Evolutionary conservation across 495 filamentous ascomycete species (phyloP).

Genomic region (Talaromyces borbonicus): DNA sequence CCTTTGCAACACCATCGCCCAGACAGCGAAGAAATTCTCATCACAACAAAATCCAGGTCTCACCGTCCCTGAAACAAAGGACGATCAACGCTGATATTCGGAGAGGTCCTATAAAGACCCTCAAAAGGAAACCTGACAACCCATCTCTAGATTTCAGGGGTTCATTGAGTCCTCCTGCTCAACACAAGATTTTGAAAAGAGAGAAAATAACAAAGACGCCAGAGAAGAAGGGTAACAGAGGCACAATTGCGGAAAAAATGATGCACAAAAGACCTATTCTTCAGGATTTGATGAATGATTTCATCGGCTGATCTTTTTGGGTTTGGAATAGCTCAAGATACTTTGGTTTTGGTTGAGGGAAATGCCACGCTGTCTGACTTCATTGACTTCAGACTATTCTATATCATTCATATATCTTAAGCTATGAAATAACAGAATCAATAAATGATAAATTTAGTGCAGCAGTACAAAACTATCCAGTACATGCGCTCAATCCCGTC

Average conservation of each 20-base stretch:
- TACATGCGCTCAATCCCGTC: too few relatives aligned
- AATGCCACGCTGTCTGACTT: too few relatives aligned
- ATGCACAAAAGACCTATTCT: constrained; percentile 38
- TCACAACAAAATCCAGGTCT: background rate
- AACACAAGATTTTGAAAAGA: constrained; percentile 16
- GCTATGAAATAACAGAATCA: too few relatives aligned
- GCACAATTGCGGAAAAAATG: constrained; percentile 25
- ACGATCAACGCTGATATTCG: background rate
- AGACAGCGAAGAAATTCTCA: background rate
- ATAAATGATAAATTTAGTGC: too few relatives aligned
- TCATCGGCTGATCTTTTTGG: constrained; percentile 16
- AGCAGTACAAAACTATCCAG: too few relatives aligned
- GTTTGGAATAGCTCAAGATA: too few relatives aligned
- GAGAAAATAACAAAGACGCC: constrained; percentile 21
- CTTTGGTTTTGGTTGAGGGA: background rate
- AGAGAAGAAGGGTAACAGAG: constrained; percentile 28
- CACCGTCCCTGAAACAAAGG: background rate
- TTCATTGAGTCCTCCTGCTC: constrained; percentile 22
- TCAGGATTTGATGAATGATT: constrained; percentile 45
- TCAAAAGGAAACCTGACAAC: constrained; percentile 9
- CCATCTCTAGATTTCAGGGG: constrained; percentile 11
- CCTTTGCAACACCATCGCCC: constrained; percentile 1
- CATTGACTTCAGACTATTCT: too few relatives aligned
- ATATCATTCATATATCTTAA: too few relatives aligned
- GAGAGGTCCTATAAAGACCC: constrained; percentile 10